Base-by-base conservation (phyloP, 495 filamentous ascomycete genomes). In the Podospora pseudoanserina region DNA sequence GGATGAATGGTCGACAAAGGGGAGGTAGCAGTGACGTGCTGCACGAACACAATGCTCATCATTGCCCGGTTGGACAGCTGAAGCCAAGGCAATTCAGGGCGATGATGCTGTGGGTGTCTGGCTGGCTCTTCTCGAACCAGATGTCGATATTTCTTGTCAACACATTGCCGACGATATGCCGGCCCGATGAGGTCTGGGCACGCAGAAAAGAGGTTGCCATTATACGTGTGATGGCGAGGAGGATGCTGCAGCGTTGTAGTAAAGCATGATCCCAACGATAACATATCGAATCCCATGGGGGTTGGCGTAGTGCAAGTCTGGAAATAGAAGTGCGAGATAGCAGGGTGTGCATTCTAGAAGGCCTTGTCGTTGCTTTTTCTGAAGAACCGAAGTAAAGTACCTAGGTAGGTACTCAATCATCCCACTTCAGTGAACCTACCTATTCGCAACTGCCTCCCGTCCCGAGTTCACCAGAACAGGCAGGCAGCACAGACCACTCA, bases 1-100 rank as follows among this genome's bases (percentile, higher is more conserved):
- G 61, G 61, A 63, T 63, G 61, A 63, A 63, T 63, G 49, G 61
- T 63, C 30, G 30, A 63, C 61, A 63, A 63, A 15, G 19, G 61
- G 61, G 61, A 63, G 32, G 60, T 63, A 44, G 60, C 60, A 63
- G 60, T 63, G 60, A 32, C 60, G 60, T 63, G 11, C 60, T 63
- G 60, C 60, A 63, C 18, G 60, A 63, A 5, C 18, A 18, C 11
- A 15, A 7, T 23, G 60, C 26, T 28, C 18, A 32, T 16, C 18
- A 18, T 11, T 60, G 30, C 30, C 30, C 30, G 30, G 30, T 32
- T 32, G 30, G 30, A 7, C 23, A 23, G 23, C 23, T 23, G 23
- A 23, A 23, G 1, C 23, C 23, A 23, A 23, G 23, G 23, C 23
- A 23, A 23, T 23, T 2, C 23, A 23, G 23, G 23, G 23, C 23